These are phyloP conservation scores for Diaporthe amygdali DNA, from an alignment of 2,329 filamentous ascomycete genomes.

Conservation along the genomic window DNA sequence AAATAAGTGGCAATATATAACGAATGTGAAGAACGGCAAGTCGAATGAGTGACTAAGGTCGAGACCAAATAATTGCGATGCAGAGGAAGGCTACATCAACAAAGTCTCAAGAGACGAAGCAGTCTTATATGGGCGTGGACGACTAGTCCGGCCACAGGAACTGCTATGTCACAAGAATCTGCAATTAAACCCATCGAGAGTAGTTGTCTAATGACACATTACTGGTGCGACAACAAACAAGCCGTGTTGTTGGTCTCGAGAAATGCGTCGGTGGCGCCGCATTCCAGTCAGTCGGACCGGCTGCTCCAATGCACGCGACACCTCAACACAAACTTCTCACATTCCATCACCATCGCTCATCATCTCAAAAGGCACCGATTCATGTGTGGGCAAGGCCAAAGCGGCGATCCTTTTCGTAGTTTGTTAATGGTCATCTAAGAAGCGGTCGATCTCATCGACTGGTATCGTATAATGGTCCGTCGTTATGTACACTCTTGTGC, in stretches of 20 bases:
- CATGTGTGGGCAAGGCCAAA: neutral
- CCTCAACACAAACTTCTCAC: neutral
- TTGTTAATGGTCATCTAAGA: conserved; percentile 13
- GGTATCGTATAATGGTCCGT: conserved; percentile 25
- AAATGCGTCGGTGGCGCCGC: neutral
- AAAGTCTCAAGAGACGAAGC: neutral
- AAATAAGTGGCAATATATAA: conserved; percentile 21
- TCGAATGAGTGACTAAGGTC: conserved; percentile 14
- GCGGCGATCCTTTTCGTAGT: neutral
- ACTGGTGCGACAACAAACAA: conserved; percentile 7
- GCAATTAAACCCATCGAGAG: conserved; percentile 12
- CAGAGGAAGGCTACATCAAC: neutral
- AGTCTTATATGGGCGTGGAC: neutral
- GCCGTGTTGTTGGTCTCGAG: conserved; percentile 9
- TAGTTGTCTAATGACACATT: conserved; percentile 4
- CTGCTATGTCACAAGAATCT: neutral
- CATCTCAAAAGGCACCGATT: neutral
- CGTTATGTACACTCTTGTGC: conserved; percentile 24
- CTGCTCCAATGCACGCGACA: neutral
- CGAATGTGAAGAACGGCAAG: conserved; percentile 21
- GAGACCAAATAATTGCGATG: conserved; percentile 15
- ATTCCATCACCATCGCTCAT: neutral
- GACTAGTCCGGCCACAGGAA: neutral
- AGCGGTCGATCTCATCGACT: conserved; percentile 17
- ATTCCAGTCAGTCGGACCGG: conserved; percentile 1